phyloP scores from a whole-genome alignment of 2,329 filamentous ascomycete genomes.

The Paecilomyces niveus region DNA sequence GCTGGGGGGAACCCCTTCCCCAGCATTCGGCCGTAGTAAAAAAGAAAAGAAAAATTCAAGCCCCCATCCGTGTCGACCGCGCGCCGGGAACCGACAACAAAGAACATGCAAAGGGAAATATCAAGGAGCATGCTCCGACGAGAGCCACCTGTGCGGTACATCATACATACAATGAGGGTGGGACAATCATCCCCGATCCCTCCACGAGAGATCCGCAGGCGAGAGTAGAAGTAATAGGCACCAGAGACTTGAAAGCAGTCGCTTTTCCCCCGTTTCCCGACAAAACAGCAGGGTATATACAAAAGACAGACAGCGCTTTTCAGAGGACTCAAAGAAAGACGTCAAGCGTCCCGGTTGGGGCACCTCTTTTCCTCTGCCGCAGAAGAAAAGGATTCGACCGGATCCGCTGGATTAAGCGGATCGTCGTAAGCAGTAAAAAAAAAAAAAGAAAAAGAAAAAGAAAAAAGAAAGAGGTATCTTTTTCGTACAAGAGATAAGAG shows the following conservation, averaged over 20 bases:
- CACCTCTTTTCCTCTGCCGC: neutral
- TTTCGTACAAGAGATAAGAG: conserved; percentile 12
- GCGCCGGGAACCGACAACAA: conserved; percentile 21
- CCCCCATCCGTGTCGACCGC: conserved; percentile 22
- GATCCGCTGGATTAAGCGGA: neutral
- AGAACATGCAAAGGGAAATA: conserved; percentile 14
- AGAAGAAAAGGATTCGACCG: neutral
- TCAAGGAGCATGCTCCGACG: conserved; percentile 14
- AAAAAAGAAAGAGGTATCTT: conserved; percentile 18
- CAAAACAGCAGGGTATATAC: conserved; percentile 22
- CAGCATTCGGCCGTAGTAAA: conserved; percentile 6
- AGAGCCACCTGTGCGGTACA: conserved; percentile 22
- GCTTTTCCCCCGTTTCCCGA: conserved; percentile 15
- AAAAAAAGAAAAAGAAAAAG: neutral
- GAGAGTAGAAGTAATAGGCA: neutral
- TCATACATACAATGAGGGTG: conserved; percentile 19
- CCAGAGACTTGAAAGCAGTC: conserved; percentile 14
- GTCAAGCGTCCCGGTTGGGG: neutral
- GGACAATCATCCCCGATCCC: neutral
- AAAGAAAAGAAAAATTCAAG: conserved; percentile 10
- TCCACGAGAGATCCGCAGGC: neutral
- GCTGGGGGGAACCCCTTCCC: conserved; percentile 2
- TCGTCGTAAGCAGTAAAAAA: neutral
- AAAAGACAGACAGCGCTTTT: conserved; percentile 3
- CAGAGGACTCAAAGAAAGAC: neutral